Evolutionary conservation across 2,329 filamentous ascomycete genomes (phyloP), one percentile per base, ranked within the genome.

Genomic region (Botrytis elliptica): DNA sequence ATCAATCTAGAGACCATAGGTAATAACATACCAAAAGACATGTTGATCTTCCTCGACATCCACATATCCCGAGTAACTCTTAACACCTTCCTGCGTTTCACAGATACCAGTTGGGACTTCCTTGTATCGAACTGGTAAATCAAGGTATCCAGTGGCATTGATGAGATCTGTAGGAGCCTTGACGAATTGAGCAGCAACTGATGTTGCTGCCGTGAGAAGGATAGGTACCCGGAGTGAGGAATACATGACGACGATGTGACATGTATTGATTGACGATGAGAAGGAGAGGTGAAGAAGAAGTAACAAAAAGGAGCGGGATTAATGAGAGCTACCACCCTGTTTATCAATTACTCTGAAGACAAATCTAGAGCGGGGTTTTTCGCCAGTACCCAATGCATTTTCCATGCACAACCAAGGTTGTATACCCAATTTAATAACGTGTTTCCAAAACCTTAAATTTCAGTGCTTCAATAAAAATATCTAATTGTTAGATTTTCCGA

Each of bases 51-150:
- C 79, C 3, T 77, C 79, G 6, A 85, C 82, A 78, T 85, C 84
- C 42, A 82, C 83, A 76, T 84, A 85, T 12, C 84, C 84, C 49
- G 82, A 82, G 75, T 82, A 85, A 74, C 81, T 82, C 79, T 84
- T 84, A 57, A 85, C 83, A 36, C 79, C 72, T 1, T 82, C 82
- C 75, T 84, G 82, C 36, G 82, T 78, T 78, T 86, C 85, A 76
- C 85, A 86, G 60, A 84, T 85, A 25, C 84, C 84, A 3, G 81
- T 79, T 0, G 84, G 84, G 0, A 86, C 85, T 75, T 85, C 79
- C 77, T 86, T 87, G 79, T 85, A 87, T 49, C 85, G 81, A 36
- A 86, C 84, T 0, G 82, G 81, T 59, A 86, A 77, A 36, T 80
- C 81, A 40, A 83, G 81, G 73, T 82, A 81, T 33, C 83, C 83